A percentile compares a stretch with the other conserved stretches of the same genome.
These are phyloP conservation scores for Volvox carteri DNA, from an alignment of 163 green algal species.

Conservation along the genomic window DNA sequence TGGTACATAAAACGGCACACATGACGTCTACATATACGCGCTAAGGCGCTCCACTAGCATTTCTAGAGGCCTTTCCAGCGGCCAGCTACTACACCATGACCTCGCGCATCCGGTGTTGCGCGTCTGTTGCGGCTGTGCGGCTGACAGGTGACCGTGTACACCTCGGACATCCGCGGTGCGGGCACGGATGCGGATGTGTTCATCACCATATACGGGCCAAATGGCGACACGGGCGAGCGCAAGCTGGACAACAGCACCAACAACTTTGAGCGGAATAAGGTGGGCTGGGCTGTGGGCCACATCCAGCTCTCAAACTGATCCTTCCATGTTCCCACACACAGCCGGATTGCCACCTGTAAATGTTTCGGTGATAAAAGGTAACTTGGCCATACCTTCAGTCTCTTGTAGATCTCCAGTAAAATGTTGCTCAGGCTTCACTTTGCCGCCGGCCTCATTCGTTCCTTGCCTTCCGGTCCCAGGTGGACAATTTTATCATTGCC, in stretches of 20 bases:
- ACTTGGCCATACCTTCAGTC: background rate
- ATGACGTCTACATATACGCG: too few relatives aligned
- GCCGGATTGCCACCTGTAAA: too few relatives aligned
- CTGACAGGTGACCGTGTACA: slow-evolving; percentile 62
- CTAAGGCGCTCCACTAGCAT: too few relatives aligned
- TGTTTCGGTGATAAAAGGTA: too few relatives aligned
- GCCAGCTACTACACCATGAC: too few relatives aligned
- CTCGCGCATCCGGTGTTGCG: too few relatives aligned
- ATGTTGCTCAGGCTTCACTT: too few relatives aligned
- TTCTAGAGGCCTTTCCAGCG: too few relatives aligned
- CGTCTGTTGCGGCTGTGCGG: too few relatives aligned
- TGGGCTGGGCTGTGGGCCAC: background rate
- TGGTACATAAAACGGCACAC: too few relatives aligned
- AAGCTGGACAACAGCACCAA: slow-evolving; percentile 63
- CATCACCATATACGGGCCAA: slow-evolving; percentile 63
- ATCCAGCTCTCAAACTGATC: background rate
- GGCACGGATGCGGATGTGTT: slow-evolving; percentile 72
- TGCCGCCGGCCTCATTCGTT: too few relatives aligned
- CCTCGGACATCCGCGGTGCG: slow-evolving; percentile 67
- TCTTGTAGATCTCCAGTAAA: background rate
- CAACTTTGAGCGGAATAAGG: slow-evolving; percentile 75
- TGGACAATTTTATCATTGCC: slow-evolving; percentile 71
- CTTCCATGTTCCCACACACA: background rate
- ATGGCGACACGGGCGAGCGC: slow-evolving; percentile 64
- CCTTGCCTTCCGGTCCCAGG: too few relatives aligned